Base-by-base conservation (phyloP, 2,329 filamentous ascomycete species). In the Gaeumannomyces sp. region DNA sequence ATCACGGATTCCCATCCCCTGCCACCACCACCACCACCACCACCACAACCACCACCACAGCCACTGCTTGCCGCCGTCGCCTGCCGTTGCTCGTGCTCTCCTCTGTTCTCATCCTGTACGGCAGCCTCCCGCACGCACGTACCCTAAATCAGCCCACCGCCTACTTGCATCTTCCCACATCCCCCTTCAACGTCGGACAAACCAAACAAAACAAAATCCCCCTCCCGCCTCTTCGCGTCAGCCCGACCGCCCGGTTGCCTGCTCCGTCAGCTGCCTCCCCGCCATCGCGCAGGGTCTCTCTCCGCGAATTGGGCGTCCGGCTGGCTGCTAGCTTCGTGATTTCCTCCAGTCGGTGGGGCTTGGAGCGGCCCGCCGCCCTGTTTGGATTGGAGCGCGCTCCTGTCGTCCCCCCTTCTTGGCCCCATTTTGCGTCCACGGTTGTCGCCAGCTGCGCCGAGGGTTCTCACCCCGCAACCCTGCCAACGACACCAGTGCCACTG, bases 351-450 rank as follows among this genome's bases (percentile, higher is more conserved):
- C 38, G 16, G 38, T 53, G 45, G 45, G 45, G 45, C 45, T 53
- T 22, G 45, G 22, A n/a, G 45, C 22, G 45, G 22, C 45, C 22
- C 22, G 45, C 45, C 45, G 45, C 19, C 45, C 16, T 53, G 45
- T 53, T 19, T 45, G 45, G 45, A 59, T 59, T 59, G 57, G 57
- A 59, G 57, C 57, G 57, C 57, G 57, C 57, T 28, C 57, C 57
- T 29, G 14, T 59, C 28, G 4, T 31, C 25, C 57, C 61, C 66
- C 67, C 63, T 66, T 64, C 63, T 64, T 59, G 65, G 38, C 66
- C 66, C 66, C 66, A 62, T 67, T 64, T 60, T 66, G 62, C 65
- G 62, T 61, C 45, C 19, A 53, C 45, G 45, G 45, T 53, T 22
- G 45, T n/a, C 62, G 60, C 60, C 62, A 65, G 64, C 67, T 62